A percentile compares a stretch with the other conserved stretches of the same genome.
Conservation (phyloP, 2,329 filamentous ascomycete species). For the Trichoderma endophyticum region DNA sequence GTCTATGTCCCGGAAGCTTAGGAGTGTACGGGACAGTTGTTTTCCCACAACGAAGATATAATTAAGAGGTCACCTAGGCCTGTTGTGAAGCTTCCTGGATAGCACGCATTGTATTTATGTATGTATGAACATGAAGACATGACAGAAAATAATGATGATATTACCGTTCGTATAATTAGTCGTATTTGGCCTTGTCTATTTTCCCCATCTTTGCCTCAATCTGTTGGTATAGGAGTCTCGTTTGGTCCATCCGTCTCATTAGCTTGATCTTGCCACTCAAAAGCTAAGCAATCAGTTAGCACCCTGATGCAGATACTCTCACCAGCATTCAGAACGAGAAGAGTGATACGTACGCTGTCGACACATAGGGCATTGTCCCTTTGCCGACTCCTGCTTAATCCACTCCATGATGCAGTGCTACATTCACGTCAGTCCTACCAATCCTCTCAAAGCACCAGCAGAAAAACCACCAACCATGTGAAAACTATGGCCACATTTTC, state of each 20-base stretch:
- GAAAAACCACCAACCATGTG: constrained; percentile 68
- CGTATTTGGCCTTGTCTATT: background rate
- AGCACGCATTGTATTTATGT: background rate
- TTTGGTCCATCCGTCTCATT: constrained; percentile 33
- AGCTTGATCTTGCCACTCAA: constrained; percentile 41
- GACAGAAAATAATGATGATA: background rate
- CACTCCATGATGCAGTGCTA: constrained; percentile 95
- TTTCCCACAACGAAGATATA: constrained; percentile 14
- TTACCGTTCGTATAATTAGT: background rate
- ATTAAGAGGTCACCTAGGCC: background rate
- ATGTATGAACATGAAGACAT: background rate
- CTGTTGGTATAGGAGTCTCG: constrained; percentile 29
- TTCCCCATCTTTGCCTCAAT: constrained; percentile 21
- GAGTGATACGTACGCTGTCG: constrained; percentile 67
- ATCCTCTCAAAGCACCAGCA: background rate
- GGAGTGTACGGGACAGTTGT: constrained; percentile 25
- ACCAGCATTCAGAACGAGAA: background rate
- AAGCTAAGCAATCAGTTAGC: constrained; percentile 29
- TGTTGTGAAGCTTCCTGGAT: background rate
- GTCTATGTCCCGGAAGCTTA: constrained; percentile 57
- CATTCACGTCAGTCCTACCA: background rate
- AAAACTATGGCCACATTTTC: constrained; percentile 95
- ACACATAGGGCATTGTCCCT: constrained; percentile 97
- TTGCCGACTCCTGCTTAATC: constrained; percentile 92
- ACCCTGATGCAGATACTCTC: background rate